Evolutionary conservation across 441 rosid genomes (phyloP).

Genomic region (Melastoma candidum): DNA sequence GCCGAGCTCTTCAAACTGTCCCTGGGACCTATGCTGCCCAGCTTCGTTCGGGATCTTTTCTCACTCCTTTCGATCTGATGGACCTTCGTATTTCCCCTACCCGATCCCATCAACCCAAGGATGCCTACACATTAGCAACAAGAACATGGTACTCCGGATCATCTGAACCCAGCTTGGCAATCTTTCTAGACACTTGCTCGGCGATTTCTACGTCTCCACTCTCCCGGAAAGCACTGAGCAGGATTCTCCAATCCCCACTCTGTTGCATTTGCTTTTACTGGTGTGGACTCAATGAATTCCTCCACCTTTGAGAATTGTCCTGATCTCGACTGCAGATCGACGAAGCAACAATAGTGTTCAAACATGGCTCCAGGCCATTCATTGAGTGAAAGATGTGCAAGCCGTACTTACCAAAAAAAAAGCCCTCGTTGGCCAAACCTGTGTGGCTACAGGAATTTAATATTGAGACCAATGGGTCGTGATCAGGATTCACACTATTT

Average conservation of each 20-base stretch:
- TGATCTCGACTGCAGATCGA: constrained; percentile 43
- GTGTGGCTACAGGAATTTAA: constrained; percentile 51
- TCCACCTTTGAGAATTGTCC: constrained; percentile 33
- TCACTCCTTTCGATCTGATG: constrained; percentile 36
- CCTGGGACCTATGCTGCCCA: constrained; percentile 16
- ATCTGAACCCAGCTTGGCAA: constrained; percentile 37
- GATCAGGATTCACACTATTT: constrained; percentile 35
- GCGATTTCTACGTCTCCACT: constrained; percentile 33
- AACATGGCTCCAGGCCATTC: constrained; percentile 34
- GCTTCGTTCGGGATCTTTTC: constrained; percentile 54
- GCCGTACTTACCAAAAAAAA: no score
- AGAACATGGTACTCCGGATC: constrained; percentile 50
- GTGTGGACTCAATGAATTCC: constrained; percentile 32
- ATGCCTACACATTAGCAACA: constrained; percentile 50
- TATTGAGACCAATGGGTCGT: constrained; percentile 34
- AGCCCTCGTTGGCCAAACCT: constrained; percentile 41
- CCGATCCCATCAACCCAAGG: constrained; percentile 47
- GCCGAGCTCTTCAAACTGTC: no score
- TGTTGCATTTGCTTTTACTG: constrained; percentile 41
- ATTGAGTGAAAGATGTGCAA: constrained; percentile 29
- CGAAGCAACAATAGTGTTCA: constrained; percentile 44
- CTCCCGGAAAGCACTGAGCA: constrained; percentile 47
- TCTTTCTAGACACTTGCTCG: constrained; percentile 34
- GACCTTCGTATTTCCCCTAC: constrained; percentile 42
- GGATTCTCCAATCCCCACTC: constrained; percentile 31